phyloP scores from a whole-genome alignment of 352 stramenopile species.

The Phytophthora kernoviae region DNA sequence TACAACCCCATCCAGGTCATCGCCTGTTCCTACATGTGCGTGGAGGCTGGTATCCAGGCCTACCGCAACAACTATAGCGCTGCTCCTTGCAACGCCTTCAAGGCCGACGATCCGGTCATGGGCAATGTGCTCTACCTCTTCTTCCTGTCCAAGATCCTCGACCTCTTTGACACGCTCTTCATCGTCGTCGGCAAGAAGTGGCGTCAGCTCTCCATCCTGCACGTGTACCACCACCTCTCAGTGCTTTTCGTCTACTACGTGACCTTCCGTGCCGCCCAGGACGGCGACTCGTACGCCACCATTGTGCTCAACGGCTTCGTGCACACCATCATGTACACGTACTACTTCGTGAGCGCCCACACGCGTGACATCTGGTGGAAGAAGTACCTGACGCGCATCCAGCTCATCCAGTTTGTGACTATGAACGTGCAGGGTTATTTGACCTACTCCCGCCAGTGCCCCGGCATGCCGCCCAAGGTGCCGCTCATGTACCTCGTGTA shows the following conservation, averaged over 20 bases:
- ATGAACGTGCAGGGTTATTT: slow-evolving; percentile 73
- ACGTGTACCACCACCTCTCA: slow-evolving; percentile 97
- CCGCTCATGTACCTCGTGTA: slow-evolving; percentile 92
- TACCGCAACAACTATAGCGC: slow-evolving; percentile 89
- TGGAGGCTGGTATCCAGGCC: slow-evolving; percentile 88
- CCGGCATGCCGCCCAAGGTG: slow-evolving; percentile 72
- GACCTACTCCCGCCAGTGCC: slow-evolving; percentile 83
- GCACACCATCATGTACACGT: slow-evolving; percentile 98
- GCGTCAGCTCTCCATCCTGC: slow-evolving; percentile 95
- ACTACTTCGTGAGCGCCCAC: slow-evolving; percentile 98
- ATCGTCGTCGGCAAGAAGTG: slow-evolving; percentile 97
- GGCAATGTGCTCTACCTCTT: slow-evolving; percentile 95
- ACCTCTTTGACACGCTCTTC: slow-evolving; percentile 93
- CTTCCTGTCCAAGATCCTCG: slow-evolving; percentile 95
- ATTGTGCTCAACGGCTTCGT: slow-evolving; percentile 96
- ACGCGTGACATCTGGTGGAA: slow-evolving; percentile 98
- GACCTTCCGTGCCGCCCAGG: slow-evolving; percentile 91
- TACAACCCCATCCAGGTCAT: slow-evolving; percentile 96
- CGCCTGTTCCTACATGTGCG: slow-evolving; percentile 93
- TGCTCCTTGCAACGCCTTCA: slow-evolving; percentile 88
- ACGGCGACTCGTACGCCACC: slow-evolving; percentile 95
- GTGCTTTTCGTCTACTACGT: slow-evolving; percentile 97
- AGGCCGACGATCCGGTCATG: slow-evolving; percentile 84
- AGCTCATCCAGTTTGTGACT: slow-evolving; percentile 93
- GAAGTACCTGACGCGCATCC: slow-evolving; percentile 93